phyloP scores from a whole-genome alignment of 352 stramenopile species.

The Phytophthora sojae region DNA sequence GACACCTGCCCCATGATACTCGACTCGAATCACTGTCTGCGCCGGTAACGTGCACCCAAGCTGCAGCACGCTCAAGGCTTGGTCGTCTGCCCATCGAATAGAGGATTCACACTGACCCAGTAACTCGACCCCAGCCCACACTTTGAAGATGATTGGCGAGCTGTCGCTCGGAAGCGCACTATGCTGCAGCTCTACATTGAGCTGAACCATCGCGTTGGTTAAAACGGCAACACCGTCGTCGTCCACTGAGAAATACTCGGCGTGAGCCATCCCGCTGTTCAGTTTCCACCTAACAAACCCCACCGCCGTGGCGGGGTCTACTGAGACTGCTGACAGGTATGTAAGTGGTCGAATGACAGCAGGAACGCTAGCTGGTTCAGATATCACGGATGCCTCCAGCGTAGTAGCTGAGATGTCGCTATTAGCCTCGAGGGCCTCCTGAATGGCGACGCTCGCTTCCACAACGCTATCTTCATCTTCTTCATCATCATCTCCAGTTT shows the following conservation, averaged over 20 bases:
- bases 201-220: constrained; percentile 30
- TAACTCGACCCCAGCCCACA: constrained; percentile 39
- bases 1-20: constrained; percentile 33
- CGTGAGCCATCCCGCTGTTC: constrained; percentile 20
- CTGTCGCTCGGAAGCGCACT: neutral
- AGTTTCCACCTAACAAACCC: constrained; percentile 43
- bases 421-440: neutral
- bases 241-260: constrained; percentile 35
- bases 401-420: neutral
- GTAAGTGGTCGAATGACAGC: constrained; percentile 26
- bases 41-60: constrained; percentile 27
- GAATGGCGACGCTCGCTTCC: neutral
- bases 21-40: constrained; percentile 39
- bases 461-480: neutral
- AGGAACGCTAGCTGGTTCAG: neutral
- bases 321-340: constrained; percentile 35
- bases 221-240: constrained; percentile 39
- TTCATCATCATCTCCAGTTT: neutral
- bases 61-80: constrained; percentile 38
- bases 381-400: neutral
- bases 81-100: constrained; percentile 23
- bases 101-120: constrained; percentile 28
- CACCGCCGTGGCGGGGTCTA: constrained; percentile 20
- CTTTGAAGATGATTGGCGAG: constrained; percentile 38
- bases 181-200: constrained; percentile 50